Base-by-base conservation (phyloP, 129 eudicot species). In the Arctium minus region DNA sequence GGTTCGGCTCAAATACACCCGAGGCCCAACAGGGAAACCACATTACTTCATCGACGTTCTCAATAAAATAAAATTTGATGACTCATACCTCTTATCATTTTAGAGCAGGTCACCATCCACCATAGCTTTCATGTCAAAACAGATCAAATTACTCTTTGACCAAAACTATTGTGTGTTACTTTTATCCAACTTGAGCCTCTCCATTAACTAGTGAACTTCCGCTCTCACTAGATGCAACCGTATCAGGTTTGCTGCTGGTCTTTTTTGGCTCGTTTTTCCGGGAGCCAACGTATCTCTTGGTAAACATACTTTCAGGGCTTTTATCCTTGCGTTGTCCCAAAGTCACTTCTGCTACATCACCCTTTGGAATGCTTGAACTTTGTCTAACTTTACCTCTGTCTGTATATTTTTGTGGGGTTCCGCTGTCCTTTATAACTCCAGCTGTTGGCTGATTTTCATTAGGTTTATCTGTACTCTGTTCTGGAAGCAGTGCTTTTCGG, bases 401-500 rank as follows among this genome's bases (percentile, higher is more conserved):
- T 17, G 86, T 42, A 74, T 87, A 60, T 60, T 87, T 86, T 74
- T 72, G 88, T 30, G 87, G 73, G 68, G 79, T 74, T n/a, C 89
- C 80, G 83, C 81, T 72, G 56, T 92, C 91, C 73, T 91, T 91
- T 35, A 76, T 69, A 27, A 35, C 79, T 42, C 82, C 81, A 70
- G 75, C 56, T 38, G 85, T 76, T 44, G 73, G 67, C 80, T 81
- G 87, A 84, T 88, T 89, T 73, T 87, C 82, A 85, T 38, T 78
- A 27, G 91, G 81, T 60, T 90, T 88, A 76, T 91, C 90, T 71
- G 88, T 85, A 78, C 82, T 84, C 48, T 90, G 79, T 33, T 89
- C 96, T 15, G 99, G 99, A 86, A 96, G 97, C 53, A 96, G 87
- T 42, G 97, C 99, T 73, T 89, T 88, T 39, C 95, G 93, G 88